Base-by-base conservation (phyloP, 495 filamentous ascomycete genomes). In the Neurospora sp. region DNA sequence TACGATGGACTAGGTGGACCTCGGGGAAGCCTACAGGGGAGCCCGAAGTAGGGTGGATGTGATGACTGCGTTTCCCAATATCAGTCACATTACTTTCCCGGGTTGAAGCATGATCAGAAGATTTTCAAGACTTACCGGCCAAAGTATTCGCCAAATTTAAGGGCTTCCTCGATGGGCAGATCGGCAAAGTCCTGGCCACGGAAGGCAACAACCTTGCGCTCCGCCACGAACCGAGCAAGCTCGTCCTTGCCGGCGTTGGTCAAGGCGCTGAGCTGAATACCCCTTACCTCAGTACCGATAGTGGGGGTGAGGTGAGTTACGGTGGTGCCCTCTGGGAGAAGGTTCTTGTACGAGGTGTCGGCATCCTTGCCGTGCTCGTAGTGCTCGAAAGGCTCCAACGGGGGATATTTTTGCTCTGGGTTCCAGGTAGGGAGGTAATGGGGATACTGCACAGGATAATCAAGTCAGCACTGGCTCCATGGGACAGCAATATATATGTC, bases 161-260 rank as follows among this genome's bases (percentile, higher is more conserved):
- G 82, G 6, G 90, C 90, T 16, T 91, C 82, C 41, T 86, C 79
- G 73, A 95, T 93, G 5, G 90, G 84, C n/a, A 94, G 81, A 74
- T 92, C 86, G 69, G 90, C 90, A 73, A 97, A 89, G 76, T 94
- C 90, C 78, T 96, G 93, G 78, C 90, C 87, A 37, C 90, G 85
- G 86, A 97, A 95, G 3, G 89, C 92, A 22, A 95, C 89, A 0
- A 95, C 92, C 76, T 93, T 94, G 72, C 90, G 86, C 81, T 94
- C 87, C 4, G 92, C 91, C 7, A 93, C 90, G 71, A 92, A 88
- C 3, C 93, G 87, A 3, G 93, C 93, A 5, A 97, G 87, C 80
- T 96, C 90, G 78, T 96, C 91, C 80, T 93, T 94, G 71, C 90
- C 92, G 3, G 86, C 87, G 39, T 84, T 69, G 71, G 81, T 88